A percentile compares a stretch with the other conserved stretches of the same genome.
Evolutionary conservation across 495 filamentous ascomycete species (phyloP).

Genomic region (Immersiella caudata): DNA sequence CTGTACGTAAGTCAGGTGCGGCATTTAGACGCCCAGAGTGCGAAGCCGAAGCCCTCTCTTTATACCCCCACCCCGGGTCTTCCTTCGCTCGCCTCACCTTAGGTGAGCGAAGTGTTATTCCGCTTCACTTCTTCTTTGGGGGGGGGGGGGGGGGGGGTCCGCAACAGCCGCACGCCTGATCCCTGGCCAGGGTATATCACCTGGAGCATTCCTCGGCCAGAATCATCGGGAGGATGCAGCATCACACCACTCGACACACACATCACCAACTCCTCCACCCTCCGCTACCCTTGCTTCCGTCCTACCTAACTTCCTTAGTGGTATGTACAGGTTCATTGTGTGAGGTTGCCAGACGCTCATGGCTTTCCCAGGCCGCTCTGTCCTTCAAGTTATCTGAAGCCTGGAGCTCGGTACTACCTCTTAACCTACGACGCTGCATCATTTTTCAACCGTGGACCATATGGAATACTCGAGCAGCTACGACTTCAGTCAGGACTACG

Average conservation of each 20-base stretch:
- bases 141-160: neutral
- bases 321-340: neutral
- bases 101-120: conserved; percentile 21
- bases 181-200: neutral
- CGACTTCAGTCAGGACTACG: neutral
- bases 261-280: neutral
- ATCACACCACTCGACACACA: neutral
- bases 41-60: conserved; percentile 15
- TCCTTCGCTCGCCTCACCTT: conserved; percentile 22
- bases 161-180: conserved; percentile 10
- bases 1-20: conserved; percentile 2
- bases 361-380: neutral
- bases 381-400: neutral
- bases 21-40: conserved; percentile 2
- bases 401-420: neutral
- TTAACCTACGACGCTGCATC: neutral
- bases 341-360: neutral
- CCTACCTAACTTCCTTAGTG: neutral
- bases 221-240: neutral
- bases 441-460: neutral
- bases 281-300: neutral
- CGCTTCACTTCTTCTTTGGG: conserved; percentile 9
- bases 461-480: neutral
- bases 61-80: conserved; percentile 8
- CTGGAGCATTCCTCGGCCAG: neutral